These are phyloP conservation scores for Fomitopsis pinicola DNA, from an alignment of 1,284 basidiomycete genomes.

Conservation along the genomic window DNA sequence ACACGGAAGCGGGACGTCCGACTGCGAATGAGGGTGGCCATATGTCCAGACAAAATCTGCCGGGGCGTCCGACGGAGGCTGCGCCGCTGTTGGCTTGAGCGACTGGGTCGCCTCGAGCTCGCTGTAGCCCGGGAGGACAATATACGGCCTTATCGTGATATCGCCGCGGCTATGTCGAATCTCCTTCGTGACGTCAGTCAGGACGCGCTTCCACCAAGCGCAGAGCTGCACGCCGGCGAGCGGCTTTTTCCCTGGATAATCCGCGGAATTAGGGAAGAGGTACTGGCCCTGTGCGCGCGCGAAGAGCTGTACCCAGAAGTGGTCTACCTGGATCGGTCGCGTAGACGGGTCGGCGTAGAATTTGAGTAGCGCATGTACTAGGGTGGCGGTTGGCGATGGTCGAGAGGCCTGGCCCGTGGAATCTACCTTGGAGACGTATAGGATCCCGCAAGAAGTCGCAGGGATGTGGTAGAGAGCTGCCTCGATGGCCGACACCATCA, in stretches of 20 bases:
- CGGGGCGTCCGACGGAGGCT: slow-evolving; percentile 9
- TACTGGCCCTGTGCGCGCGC: slow-evolving; percentile 91
- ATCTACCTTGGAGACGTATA: slow-evolving; percentile 95
- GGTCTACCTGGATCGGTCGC: slow-evolving; percentile 48
- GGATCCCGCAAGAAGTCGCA: slow-evolving; percentile 61
- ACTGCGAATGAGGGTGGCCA: slow-evolving; percentile 70
- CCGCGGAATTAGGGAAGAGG: slow-evolving; percentile 88
- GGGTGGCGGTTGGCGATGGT: slow-evolving; percentile 61
- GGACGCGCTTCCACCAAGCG: slow-evolving; percentile 86
- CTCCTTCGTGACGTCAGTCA: slow-evolving; percentile 52
- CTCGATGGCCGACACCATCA: slow-evolving; percentile 81
- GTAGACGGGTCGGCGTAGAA: slow-evolving; percentile 70
- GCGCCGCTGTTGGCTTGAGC: slow-evolving; percentile 34
- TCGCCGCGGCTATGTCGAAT: slow-evolving; percentile 23
- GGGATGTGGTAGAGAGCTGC: slow-evolving; percentile 78
- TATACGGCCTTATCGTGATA: slow-evolving; percentile 44
- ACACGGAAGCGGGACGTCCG: slow-evolving; percentile 55
- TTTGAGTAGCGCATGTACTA: slow-evolving; percentile 65
- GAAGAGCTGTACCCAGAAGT: slow-evolving; percentile 85
- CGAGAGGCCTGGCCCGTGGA: slow-evolving; percentile 73
- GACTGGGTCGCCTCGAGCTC: slow-evolving; percentile 67
- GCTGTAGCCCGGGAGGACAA: slow-evolving; percentile 71
- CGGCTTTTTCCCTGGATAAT: slow-evolving; percentile 71
- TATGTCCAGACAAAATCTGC: slow-evolving; percentile 53
- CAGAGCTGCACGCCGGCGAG: slow-evolving; percentile 80